These are phyloP conservation scores for Lotmaria passim DNA, from an alignment of 208 protist genomes.

Conservation along the genomic window DNA sequence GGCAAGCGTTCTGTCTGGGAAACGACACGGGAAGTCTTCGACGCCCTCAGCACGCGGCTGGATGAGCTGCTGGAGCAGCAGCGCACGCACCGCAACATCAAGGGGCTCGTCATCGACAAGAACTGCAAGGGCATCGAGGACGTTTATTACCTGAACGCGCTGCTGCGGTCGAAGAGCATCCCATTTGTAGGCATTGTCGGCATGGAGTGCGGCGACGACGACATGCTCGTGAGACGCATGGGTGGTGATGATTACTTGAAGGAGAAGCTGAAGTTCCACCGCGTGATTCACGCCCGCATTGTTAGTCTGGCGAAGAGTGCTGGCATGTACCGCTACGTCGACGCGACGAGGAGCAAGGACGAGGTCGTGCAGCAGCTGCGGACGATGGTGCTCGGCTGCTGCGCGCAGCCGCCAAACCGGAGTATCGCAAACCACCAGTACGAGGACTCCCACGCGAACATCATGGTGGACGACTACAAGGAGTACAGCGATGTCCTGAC, in stretches of 20 bases:
- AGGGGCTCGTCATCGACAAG: slow-evolving; percentile 89
- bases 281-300: slow-evolving; percentile 80
- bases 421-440: slow-evolving; percentile 69
- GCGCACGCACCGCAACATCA: slow-evolving; percentile 59
- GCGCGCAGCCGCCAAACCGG: slow-evolving; percentile 67
- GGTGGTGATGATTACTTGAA: slow-evolving; percentile 60
- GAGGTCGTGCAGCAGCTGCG: slow-evolving; percentile 74
- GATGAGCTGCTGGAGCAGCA: slow-evolving; percentile 79
- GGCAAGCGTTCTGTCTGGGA: slow-evolving; percentile 73
- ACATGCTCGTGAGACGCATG: slow-evolving; percentile 73
- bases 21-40: slow-evolving; percentile 79
- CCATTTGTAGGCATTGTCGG: slow-evolving; percentile 86
- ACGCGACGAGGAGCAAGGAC: slow-evolving; percentile 69
- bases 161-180: slow-evolving; percentile 74
- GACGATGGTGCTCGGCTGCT: slow-evolving; percentile 82
- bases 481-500: slow-evolving; percentile 75
- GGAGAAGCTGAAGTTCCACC: slow-evolving; percentile 88
- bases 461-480: slow-evolving; percentile 73
- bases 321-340: slow-evolving; percentile 82
- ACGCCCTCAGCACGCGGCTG: slow-evolving; percentile 78
- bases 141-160: slow-evolving; percentile 79
- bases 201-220: slow-evolving; percentile 73
- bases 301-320: slow-evolving; percentile 67
- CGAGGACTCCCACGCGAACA: slow-evolving; percentile 54
- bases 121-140: slow-evolving; percentile 89